Conservation (phyloP, 805 yeast genomes). For the Zygosaccharomyces rouxii region DNA sequence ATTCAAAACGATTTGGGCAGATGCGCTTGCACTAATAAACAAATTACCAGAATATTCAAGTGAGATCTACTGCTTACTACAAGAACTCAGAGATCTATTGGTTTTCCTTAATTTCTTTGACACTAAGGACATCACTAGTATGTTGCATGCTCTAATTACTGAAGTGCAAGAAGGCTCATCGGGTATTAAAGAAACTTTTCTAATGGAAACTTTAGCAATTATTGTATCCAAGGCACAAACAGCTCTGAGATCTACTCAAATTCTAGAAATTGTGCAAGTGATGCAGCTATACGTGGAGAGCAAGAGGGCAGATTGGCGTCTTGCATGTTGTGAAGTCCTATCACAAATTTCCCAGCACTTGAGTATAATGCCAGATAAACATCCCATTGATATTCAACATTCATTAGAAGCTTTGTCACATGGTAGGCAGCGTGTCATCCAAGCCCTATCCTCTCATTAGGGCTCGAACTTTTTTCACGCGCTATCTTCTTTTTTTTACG, state of each 20-base stretch:
- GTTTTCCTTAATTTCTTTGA: conserved; percentile 14
- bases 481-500: background rate
- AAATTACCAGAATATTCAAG: conserved; percentile 23
- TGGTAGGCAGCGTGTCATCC: conserved; percentile 1
- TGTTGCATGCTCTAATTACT: conserved; percentile 18
- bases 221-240: conserved; percentile 8
- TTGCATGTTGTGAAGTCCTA: conserved; percentile 18
- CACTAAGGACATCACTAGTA: conserved; percentile 16
- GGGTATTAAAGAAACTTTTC: conserved; percentile 17
- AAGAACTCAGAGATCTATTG: conserved; percentile 25
- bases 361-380: background rate
- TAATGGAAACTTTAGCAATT: conserved; percentile 18
- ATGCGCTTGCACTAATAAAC: conserved; percentile 15
- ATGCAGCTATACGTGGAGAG: conserved; percentile 18
- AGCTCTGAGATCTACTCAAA: conserved; percentile 15
- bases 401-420: background rate
- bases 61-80: conserved; percentile 24
- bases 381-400: background rate
- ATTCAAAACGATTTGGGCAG: conserved; percentile 22
- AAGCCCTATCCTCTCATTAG: background rate
- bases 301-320: conserved; percentile 21
- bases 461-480: background rate
- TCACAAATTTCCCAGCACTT: conserved; percentile 8
- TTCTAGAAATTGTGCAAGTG: conserved; percentile 25
- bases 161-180: conserved; percentile 10